phyloP scores from a whole-genome alignment of 129 eudicot genomes.

The Mikania micrantha region DNA sequence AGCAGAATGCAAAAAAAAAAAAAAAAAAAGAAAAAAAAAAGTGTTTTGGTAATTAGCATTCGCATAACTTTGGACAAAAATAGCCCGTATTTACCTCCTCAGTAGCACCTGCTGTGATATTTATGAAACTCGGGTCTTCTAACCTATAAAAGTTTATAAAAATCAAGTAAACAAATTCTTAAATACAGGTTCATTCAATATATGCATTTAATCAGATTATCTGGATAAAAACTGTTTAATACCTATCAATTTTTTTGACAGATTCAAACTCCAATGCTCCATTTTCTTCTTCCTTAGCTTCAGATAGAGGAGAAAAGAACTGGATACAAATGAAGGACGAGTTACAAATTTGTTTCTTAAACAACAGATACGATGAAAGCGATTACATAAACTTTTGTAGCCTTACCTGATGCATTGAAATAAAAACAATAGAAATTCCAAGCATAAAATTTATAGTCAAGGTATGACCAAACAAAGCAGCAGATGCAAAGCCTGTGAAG shows the following conservation, averaged over 20 bases:
- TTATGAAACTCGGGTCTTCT: conserved; percentile 29
- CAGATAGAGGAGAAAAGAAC: conserved; percentile 95
- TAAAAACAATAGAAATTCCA: conserved; percentile 89
- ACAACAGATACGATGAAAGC: conserved; percentile 4
- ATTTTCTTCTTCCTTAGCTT: conserved; percentile 75
- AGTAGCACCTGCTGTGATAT: conserved; percentile 89
- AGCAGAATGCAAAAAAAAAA: neutral
- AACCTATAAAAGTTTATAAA: neutral
- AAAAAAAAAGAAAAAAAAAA: too few species aligned
- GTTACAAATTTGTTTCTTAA: neutral
- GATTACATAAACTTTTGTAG: neutral
- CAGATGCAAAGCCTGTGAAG: conserved; percentile 94
- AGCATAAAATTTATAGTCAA: conserved; percentile 77
- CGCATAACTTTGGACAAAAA: neutral
- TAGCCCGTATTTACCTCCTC: conserved; percentile 50
- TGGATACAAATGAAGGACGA: conserved; percentile 21
- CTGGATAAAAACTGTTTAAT: conserved; percentile 36
- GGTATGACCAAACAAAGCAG: conserved; percentile 80
- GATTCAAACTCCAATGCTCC: conserved; percentile 45
- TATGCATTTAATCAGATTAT: too few species aligned
- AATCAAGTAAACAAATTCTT: neutral
- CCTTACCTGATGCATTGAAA: conserved; percentile 98
- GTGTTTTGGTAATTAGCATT: neutral
- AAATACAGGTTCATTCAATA: too few species aligned
- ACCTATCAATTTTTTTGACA: conserved; percentile 16